Evolutionary conservation across 1,139 yeast genomes (phyloP).

Genomic region (Hyphopichia pseudoburtonii): DNA sequence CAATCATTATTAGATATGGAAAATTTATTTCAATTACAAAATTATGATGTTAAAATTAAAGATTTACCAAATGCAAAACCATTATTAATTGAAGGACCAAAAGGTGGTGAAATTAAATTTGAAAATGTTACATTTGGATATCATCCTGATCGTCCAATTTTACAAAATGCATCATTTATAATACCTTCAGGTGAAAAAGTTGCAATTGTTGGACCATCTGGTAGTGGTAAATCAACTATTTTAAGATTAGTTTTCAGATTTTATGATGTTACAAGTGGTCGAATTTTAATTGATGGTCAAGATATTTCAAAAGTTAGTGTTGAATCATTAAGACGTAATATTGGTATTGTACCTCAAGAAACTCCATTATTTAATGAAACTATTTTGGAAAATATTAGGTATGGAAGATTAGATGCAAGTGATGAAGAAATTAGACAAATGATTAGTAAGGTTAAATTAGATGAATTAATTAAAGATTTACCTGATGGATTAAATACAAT

Average conservation of each 20-base stretch:
- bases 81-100: constrained; percentile 40
- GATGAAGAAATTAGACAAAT: constrained; percentile 70
- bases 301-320: constrained; percentile 76
- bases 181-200: constrained; percentile 91
- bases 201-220: constrained; percentile 94
- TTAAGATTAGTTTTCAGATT: constrained; percentile 82
- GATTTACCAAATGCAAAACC: constrained; percentile 65
- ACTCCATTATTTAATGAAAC: constrained; percentile 94
- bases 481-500: constrained; percentile 85
- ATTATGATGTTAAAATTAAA: constrained; percentile 64
- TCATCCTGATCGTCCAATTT: constrained; percentile 82
- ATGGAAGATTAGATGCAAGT: constrained; percentile 75
- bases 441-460: constrained; percentile 69
- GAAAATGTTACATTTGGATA: constrained; percentile 94
- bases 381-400: constrained; percentile 80
- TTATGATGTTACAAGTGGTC: constrained; percentile 78
- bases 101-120: constrained; percentile 74
- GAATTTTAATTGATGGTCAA: constrained; percentile 85
- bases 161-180: constrained; percentile 75
- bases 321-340: constrained; percentile 67
- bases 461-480: constrained; percentile 59
- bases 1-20: constrained; percentile 95
- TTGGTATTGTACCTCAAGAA: constrained; percentile 98
- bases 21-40: constrained; percentile 78
- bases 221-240: constrained; percentile 93